phyloP scores from a whole-genome alignment of 2,329 filamentous ascomycete genomes.

The Cryphonectria japonica region DNA sequence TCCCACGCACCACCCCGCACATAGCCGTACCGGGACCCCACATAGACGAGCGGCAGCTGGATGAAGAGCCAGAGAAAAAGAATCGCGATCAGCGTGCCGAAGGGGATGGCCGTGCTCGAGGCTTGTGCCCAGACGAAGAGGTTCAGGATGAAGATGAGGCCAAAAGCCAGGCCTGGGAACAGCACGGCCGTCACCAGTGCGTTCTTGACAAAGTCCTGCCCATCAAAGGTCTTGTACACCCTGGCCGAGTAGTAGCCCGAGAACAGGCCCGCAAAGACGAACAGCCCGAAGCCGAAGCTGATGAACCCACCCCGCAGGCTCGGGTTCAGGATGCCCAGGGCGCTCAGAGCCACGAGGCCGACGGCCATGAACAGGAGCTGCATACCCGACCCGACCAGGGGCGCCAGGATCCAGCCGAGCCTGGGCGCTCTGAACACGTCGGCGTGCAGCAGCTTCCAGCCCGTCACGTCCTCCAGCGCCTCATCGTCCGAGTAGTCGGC shows the following conservation, averaged over 20 bases:
- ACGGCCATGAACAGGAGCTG: slow-evolving; percentile 83
- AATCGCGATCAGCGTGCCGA: slow-evolving; percentile 75
- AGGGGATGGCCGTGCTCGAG: slow-evolving; percentile 84
- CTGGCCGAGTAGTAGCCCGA: slow-evolving; percentile 87
- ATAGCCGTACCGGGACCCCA: slow-evolving; percentile 79
- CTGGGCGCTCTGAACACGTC: slow-evolving; percentile 81
- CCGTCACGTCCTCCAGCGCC: slow-evolving; percentile 75
- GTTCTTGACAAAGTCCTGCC: slow-evolving; percentile 74
- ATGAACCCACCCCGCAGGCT: slow-evolving; percentile 90
- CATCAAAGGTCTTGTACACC: slow-evolving; percentile 82
- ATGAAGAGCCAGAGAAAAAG: slow-evolving; percentile 81
- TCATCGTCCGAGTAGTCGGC: slow-evolving; percentile 71
- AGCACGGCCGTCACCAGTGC: slow-evolving; percentile 76
- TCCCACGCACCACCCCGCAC: slow-evolving; percentile 70
- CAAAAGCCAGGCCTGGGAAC: slow-evolving; percentile 78
- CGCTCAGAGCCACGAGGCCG: slow-evolving; percentile 73
- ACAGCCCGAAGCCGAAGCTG: slow-evolving; percentile 80
- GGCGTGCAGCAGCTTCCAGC: slow-evolving; percentile 88
- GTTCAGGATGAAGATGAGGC: slow-evolving; percentile 77
- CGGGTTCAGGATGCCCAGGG: slow-evolving; percentile 78
- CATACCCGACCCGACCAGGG: slow-evolving; percentile 82
- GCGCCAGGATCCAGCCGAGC: slow-evolving; percentile 74
- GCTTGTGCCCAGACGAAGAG: slow-evolving; percentile 90
- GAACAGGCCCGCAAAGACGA: slow-evolving; percentile 80
- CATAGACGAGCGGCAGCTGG: slow-evolving; percentile 82